These are phyloP conservation scores for Saccharomyces hybrid DNA, from an alignment of 1,139 yeast species.

Conservation along the genomic window DNA sequence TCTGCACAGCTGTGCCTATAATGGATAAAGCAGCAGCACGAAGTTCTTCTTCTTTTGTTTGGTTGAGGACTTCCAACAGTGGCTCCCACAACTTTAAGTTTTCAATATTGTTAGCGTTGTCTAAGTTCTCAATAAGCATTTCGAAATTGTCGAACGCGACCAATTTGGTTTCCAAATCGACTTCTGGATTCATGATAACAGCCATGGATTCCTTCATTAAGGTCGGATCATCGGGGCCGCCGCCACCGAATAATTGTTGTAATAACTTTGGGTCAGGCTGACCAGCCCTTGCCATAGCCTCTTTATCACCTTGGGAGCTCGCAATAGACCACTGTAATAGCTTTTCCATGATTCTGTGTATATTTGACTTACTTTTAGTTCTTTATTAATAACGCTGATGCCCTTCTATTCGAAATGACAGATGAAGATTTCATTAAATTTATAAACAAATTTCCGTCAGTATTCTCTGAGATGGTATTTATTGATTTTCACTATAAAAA, in stretches of 20 bases:
- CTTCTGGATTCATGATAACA: constrained; percentile 55
- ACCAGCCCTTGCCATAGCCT: constrained; percentile 52
- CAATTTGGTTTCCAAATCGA: constrained; percentile 54
- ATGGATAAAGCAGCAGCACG: constrained; percentile 61
- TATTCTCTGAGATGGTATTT: not conserved
- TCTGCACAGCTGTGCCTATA: constrained; percentile 88
- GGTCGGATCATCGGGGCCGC: constrained; percentile 74
- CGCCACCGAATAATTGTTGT: constrained; percentile 66
- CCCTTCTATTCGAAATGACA: too few species aligned
- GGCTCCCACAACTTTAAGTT: constrained; percentile 76
- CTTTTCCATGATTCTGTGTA: constrained; percentile 58
- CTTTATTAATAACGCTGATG: too few species aligned
- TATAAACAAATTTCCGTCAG: not conserved
- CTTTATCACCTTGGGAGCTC: constrained; percentile 61
- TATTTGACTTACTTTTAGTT: not conserved
- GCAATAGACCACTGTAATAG: constrained; percentile 88
- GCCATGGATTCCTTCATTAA: constrained; percentile 69
- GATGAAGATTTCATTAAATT: not conserved
- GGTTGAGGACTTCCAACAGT: constrained; percentile 45
- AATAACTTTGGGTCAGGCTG: constrained; percentile 74
- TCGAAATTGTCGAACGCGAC: constrained; percentile 88
- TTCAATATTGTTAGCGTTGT: constrained; percentile 89
- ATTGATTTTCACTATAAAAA: not conserved
- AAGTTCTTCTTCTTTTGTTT: constrained; percentile 38
- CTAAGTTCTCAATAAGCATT: constrained; percentile 88